Conservation (phyloP, 169 alveolate species). For the Neospora caninum region DNA sequence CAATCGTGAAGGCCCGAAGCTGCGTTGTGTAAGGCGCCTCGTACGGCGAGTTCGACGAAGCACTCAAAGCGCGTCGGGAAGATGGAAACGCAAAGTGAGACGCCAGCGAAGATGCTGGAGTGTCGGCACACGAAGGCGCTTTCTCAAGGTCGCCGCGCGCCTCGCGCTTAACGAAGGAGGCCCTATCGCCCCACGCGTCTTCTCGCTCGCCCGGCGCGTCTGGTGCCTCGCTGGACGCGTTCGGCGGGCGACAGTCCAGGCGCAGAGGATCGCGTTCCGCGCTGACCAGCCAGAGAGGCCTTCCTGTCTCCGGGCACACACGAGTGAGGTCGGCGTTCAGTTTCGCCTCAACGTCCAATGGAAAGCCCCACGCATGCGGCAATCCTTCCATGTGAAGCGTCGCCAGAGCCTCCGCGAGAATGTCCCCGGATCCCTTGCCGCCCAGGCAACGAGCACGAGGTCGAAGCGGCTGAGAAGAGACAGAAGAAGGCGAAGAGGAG, state of each 20-base stretch:
- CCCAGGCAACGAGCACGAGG: background rate
- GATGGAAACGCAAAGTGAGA: background rate
- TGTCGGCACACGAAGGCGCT: too few species aligned
- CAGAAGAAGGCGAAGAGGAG: background rate
- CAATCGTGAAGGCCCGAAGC: constrained; percentile 75
- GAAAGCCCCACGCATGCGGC: constrained; percentile 24
- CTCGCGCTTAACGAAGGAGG: too few species aligned
- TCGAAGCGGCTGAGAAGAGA: background rate
- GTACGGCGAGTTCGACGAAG: background rate
- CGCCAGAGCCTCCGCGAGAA: background rate
- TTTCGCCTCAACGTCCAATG: constrained; percentile 7
- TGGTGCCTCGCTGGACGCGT: too few species aligned
- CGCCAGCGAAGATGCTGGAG: too few species aligned
- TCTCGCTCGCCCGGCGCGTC: too few species aligned
- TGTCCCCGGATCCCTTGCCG: background rate
- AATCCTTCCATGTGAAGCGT: background rate
- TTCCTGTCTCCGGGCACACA: constrained; percentile 45
- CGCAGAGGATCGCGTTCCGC: constrained; percentile 38
- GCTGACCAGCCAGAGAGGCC: constrained; percentile 53
- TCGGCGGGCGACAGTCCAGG: constrained; percentile 34
- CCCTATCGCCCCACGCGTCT: too few species aligned
- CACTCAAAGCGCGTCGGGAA: background rate
- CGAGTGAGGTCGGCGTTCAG: constrained; percentile 1
- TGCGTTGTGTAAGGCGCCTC: constrained; percentile 17
- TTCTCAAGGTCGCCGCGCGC: too few species aligned